Base-by-base conservation (phyloP, 208 protist genomes). In the Leishmania braziliensis region DNA sequence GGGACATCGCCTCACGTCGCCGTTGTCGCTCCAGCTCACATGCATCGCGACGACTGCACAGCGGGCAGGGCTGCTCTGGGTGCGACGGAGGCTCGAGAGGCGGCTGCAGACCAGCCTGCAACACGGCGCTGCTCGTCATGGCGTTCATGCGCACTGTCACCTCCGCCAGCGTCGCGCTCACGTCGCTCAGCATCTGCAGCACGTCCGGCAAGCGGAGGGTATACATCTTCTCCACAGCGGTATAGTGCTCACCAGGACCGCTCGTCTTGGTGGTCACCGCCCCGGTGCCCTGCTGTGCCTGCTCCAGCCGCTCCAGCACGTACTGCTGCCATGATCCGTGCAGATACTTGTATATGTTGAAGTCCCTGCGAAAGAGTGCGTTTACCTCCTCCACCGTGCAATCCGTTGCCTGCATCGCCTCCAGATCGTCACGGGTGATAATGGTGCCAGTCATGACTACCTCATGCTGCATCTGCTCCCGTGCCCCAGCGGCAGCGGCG, bases 331-430 rank as follows among this genome's bases (percentile, higher is more conserved):
- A 95, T 65, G 77, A 80, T 0, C 87, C 77, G 46, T 80, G 84
- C 39, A 98, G 88, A 79, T 93, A 98, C 16, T 76, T 73, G n/a
- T 81, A 79, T 51, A 95, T 83, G 83, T 98, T 92, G 86, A 98
- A 95, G 72, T 92, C 81, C 14, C 66, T 77, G 36, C 72, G 84
- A 74, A 95, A 96, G 48, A 98, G 81, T 29, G 86, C 87, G 84
- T 97, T 98, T 10, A 98, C 85, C 86, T 98, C 95, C 12, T 93
- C 91, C 53, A 89, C 87, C 26, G 90, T 90, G 87, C 92, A 95
- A 83, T 96, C 95, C 1, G 74, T 85, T 5, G 91, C 89, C 10
- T 79, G 83, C 92, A 97, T 95, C 29, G 70, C 69, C 10, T 72
- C 50, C 16, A 97, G 86, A 80, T 97, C 92, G 3, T 77, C 83